A percentile compares a stretch with the other conserved stretches of the same genome.
phyloP scores from a whole-genome alignment of 2,329 filamentous ascomycete genomes.

The Pyrenophora teres region DNA sequence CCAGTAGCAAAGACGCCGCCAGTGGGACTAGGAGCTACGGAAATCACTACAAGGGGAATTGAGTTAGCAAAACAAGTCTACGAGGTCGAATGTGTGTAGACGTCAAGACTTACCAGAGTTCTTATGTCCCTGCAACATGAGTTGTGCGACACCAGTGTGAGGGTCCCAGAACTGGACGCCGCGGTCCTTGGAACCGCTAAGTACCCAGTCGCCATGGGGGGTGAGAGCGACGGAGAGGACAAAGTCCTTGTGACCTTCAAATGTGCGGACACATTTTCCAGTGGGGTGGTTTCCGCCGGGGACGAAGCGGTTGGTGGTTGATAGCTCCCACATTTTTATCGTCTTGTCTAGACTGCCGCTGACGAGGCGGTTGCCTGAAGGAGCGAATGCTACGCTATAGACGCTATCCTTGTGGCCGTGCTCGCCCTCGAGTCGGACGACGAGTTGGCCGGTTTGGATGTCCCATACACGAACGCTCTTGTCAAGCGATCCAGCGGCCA shows the following conservation, averaged over 20 bases:
- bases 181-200: slow-evolving; percentile 95
- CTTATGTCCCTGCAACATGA: slow-evolving; percentile 99
- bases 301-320: slow-evolving; percentile 68
- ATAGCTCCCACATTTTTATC: slow-evolving; percentile 99
- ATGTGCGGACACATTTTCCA: slow-evolving; percentile 93
- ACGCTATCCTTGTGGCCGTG: slow-evolving; percentile 97
- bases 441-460: slow-evolving; percentile 79
- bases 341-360: slow-evolving; percentile 96
- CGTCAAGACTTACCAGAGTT: slow-evolving; percentile 69
- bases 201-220: slow-evolving; percentile 91
- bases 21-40: slow-evolving; percentile 88
- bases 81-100: too few relatives aligned
- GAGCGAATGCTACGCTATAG: slow-evolving; percentile 94
- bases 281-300: slow-evolving; percentile 74
- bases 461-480: slow-evolving; percentile 99
- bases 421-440: slow-evolving; percentile 89
- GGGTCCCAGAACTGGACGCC: slow-evolving; percentile 99
- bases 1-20: slow-evolving; percentile 92
- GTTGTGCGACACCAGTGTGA: slow-evolving; percentile 86
- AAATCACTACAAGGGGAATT: slow-evolving; percentile 70
- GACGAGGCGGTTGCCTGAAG: slow-evolving; percentile 89
- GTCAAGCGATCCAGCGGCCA: slow-evolving; percentile 92
- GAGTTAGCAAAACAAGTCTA: too few relatives aligned
- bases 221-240: slow-evolving; percentile 95
- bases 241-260: slow-evolving; percentile 98